Evolutionary conservation across 805 yeast genomes (phyloP).

Genomic region (Yueomyces sp.): DNA sequence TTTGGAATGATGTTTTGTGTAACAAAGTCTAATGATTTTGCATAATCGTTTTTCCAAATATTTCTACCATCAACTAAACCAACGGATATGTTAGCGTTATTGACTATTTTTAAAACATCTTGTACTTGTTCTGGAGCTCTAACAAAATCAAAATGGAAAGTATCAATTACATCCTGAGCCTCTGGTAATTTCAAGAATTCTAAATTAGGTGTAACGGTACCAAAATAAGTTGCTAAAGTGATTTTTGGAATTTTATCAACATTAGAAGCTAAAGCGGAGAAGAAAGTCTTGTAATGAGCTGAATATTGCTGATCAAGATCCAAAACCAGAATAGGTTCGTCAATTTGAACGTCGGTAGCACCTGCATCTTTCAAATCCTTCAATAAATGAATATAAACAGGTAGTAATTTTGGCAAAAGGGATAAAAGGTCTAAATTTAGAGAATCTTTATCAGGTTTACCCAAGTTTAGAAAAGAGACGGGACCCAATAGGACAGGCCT

Average conservation of each 20-base stretch:
- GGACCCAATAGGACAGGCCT: conserved; percentile 98
- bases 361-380: conserved; percentile 86
- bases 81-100: conserved; percentile 73
- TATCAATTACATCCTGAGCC: conserved; percentile 64
- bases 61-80: conserved; percentile 99
- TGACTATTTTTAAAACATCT: conserved; percentile 54
- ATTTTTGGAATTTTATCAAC: conserved; percentile 62
- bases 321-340: conserved; percentile 92
- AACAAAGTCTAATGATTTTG: conserved; percentile 73
- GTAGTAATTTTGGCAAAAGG: conserved; percentile 77
- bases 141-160: conserved; percentile 92
- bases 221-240: conserved; percentile 85
- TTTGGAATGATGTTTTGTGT: conserved; percentile 61
- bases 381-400: conserved; percentile 84
- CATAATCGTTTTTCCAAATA: conserved; percentile 96
- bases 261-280: conserved; percentile 54
- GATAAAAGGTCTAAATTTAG: conserved; percentile 88
- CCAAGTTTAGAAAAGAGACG: conserved; percentile 83
- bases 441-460: conserved; percentile 98
- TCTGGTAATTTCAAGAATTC: conserved; percentile 54
- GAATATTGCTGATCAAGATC: conserved; percentile 79
- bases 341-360: conserved; percentile 89
- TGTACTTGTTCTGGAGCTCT: conserved; percentile 95
- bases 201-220: conserved; percentile 96
- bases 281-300: conserved; percentile 82